Percentiles rank a stretch among this genome's conserved stretches.
These are phyloP conservation scores for Saturnispora galanensis DNA, from an alignment of 805 yeast genomes.

Conservation along the genomic window DNA sequence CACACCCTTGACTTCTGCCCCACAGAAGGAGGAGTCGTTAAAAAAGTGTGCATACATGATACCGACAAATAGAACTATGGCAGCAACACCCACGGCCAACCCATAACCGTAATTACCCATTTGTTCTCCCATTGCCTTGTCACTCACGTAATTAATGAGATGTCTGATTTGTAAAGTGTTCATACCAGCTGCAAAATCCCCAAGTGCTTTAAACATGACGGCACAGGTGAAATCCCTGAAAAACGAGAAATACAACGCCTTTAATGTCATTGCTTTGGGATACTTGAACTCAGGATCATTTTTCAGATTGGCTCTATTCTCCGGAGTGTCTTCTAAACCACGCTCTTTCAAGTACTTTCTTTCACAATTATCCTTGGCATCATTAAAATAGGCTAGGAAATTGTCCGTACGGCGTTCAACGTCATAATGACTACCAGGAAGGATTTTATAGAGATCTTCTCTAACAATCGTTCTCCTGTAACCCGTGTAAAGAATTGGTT, in stretches of 20 bases:
- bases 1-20: conserved; percentile 62
- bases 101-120: conserved; percentile 57
- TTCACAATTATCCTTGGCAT: conserved; percentile 25
- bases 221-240: conserved; percentile 34
- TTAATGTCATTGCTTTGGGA: conserved; percentile 34
- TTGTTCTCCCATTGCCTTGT: conserved; percentile 34
- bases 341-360: conserved; percentile 25
- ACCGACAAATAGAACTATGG: conserved; percentile 42
- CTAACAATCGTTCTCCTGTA: conserved; percentile 63
- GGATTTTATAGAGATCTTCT: conserved; percentile 46
- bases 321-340: conserved; percentile 24
- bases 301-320: conserved; percentile 27
- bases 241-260: conserved; percentile 42
- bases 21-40: conserved; percentile 49
- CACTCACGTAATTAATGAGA: conserved; percentile 55
- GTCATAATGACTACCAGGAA: conserved; percentile 28
- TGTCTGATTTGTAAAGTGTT: conserved; percentile 60
- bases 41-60: conserved; percentile 52
- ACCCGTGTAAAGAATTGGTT: conserved; percentile 55
- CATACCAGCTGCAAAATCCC: conserved; percentile 42
- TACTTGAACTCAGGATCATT: conserved; percentile 32
- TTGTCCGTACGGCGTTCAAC: conserved; percentile 30
- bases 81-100: conserved; percentile 59
- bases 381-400: conserved; percentile 29
- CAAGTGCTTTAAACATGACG: conserved; percentile 31